Evolutionary conservation across 2,329 filamentous ascomycete genomes (phyloP).

Genomic region (Xylariaceae sp.): DNA sequence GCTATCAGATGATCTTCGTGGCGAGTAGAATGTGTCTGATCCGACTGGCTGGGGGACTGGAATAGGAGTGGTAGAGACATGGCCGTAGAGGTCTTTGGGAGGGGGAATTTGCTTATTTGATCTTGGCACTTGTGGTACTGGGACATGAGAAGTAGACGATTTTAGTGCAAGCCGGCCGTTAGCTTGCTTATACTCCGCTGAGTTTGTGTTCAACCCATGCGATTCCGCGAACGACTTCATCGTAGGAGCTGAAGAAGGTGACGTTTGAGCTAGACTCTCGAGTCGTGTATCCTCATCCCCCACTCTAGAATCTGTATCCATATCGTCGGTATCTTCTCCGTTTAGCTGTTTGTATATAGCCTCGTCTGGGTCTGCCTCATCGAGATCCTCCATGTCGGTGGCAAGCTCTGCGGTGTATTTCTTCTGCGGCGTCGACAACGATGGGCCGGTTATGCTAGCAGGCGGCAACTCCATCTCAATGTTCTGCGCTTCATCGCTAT

Average conservation of each 20-base stretch:
- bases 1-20: neutral
- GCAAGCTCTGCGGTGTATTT: conserved; percentile 21
- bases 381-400: conserved; percentile 24
- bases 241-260: conserved; percentile 8
- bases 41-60: conserved; percentile 7
- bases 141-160: conserved; percentile 17
- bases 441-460: conserved; percentile 38
- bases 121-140: conserved; percentile 16
- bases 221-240: conserved; percentile 18
- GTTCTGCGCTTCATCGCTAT: conserved; percentile 13
- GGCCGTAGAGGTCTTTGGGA: neutral
- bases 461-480: conserved; percentile 35
- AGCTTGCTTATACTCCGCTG: conserved; percentile 16
- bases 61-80: conserved; percentile 7
- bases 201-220: conserved; percentile 16
- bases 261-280: conserved; percentile 6
- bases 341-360: conserved; percentile 36
- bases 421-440: conserved; percentile 45
- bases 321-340: conserved; percentile 11
- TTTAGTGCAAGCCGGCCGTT: conserved; percentile 20
- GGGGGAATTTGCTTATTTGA: conserved; percentile 14
- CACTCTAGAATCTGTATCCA: conserved; percentile 13
- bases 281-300: conserved; percentile 3
- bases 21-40: neutral
- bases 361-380: conserved; percentile 32